These are phyloP conservation scores for Arachis monticola DNA, from an alignment of 331 rosid species.

Conservation along the genomic window DNA sequence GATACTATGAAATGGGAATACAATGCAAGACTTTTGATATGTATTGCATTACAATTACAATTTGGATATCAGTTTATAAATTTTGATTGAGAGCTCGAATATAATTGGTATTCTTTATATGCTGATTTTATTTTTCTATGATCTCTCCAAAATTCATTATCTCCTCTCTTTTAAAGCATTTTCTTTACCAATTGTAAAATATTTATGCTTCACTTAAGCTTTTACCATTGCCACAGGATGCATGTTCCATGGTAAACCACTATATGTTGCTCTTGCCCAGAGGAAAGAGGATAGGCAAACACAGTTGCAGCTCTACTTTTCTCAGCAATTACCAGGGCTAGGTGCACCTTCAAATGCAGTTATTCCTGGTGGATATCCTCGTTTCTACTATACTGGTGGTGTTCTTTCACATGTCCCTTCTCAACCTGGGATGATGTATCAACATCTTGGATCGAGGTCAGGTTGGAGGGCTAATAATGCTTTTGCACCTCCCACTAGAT, in stretches of 20 bases:
- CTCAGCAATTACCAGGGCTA: constrained; percentile 65
- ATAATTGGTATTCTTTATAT: background rate
- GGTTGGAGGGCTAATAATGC: constrained; percentile 74
- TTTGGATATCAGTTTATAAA: constrained; percentile 16
- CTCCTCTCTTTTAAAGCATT: constrained; percentile 12
- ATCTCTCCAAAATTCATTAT: constrained; percentile 20
- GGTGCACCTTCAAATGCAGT: constrained; percentile 54
- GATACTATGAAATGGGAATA: constrained; percentile 29
- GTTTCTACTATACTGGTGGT: constrained; percentile 69
- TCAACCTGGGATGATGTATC: constrained; percentile 65
- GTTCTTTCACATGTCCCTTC: constrained; percentile 66
- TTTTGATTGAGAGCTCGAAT: background rate
- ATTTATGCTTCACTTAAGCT: constrained; percentile 19
- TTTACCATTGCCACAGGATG: constrained; percentile 55
- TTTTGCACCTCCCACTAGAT: constrained; percentile 62
- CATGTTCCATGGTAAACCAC: constrained; percentile 84
- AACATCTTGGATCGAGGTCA: constrained; percentile 63
- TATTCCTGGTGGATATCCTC: constrained; percentile 77
- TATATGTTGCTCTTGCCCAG: constrained; percentile 87
- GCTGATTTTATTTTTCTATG: constrained; percentile 1
- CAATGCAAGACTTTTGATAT: background rate
- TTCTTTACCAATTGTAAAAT: constrained; percentile 7
- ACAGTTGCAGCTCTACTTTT: constrained; percentile 67
- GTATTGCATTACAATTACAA: constrained; percentile 15
- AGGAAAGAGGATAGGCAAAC: constrained; percentile 87